phyloP scores from a whole-genome alignment of 2,329 filamentous ascomycete species.

The Intubia oerlemansii region DNA sequence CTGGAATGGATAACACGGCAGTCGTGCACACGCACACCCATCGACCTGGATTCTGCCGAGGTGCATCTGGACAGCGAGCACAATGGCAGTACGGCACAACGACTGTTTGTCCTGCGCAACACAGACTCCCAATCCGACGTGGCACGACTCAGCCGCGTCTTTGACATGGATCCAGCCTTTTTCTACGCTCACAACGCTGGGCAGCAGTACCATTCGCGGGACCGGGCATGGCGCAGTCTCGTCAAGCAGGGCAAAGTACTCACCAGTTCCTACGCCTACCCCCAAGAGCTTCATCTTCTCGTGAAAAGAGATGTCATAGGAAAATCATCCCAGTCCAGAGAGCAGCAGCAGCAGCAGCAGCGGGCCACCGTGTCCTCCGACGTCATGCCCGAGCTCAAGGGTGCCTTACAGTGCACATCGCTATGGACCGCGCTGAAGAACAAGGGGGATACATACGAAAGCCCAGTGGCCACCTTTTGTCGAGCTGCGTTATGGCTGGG shows the following conservation, averaged over 20 bases:
- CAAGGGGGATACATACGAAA: no score
- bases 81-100: not conserved
- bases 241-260: no score
- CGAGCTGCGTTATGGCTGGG: no score
- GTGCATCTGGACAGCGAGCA: not conserved
- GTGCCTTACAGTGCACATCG: no score
- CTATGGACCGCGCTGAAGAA: no score
- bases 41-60: not conserved
- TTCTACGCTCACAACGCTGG: constrained; percentile 13
- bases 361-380: no score
- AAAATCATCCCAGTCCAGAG: constrained; percentile 5
- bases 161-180: constrained; percentile 13
- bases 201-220: constrained; percentile 9
- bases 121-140: constrained; percentile 8
- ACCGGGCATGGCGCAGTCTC: no score
- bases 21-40: not conserved
- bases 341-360: no score
- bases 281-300: no score
- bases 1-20: constrained; percentile 1
- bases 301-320: not conserved
- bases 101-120: constrained; percentile 12
- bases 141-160: constrained; percentile 2
- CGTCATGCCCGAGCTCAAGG: no score
- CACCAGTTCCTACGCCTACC: no score
- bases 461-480: no score